Evolutionary conservation across 2,329 filamentous ascomycete species (phyloP).

Genomic region (Fusarium austroafricanum): DNA sequence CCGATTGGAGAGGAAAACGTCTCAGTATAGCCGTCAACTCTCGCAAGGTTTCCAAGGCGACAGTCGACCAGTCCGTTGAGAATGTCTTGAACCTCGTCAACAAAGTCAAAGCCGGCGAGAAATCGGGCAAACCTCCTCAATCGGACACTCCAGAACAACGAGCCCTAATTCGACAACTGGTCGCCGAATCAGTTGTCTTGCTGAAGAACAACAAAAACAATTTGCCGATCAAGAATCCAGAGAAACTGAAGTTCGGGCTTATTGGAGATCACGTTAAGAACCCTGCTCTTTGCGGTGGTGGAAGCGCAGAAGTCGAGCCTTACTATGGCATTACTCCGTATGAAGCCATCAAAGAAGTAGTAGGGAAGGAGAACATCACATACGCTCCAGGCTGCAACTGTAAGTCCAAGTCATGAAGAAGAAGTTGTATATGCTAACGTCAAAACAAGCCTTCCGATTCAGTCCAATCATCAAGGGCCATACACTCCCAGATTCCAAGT

Average conservation of each 20-base stretch:
- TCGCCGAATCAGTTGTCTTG: constrained; percentile 21
- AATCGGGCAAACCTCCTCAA: neutral
- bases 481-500: neutral
- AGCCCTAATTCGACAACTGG: constrained; percentile 26
- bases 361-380: constrained; percentile 31
- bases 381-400: constrained; percentile 40
- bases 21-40: constrained; percentile 45
- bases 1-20: constrained; percentile 38
- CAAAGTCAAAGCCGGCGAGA: constrained; percentile 7
- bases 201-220: constrained; percentile 18
- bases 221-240: constrained; percentile 24
- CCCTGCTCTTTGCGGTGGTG: constrained; percentile 50
- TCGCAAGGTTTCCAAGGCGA: constrained; percentile 34
- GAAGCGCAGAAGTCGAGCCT: constrained; percentile 50
- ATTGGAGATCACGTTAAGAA: constrained; percentile 55
- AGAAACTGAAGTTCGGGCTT: constrained; percentile 50
- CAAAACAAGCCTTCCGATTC: constrained; percentile 23
- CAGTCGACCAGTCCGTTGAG: constrained; percentile 45
- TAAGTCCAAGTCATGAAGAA: neutral
- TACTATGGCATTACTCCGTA: constrained; percentile 51
- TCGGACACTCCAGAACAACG: constrained; percentile 31
- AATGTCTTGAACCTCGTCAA: constrained; percentile 36
- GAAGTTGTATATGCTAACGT: neutral
- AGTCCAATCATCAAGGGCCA: constrained; percentile 32
- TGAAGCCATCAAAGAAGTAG: constrained; percentile 47